These are phyloP conservation scores for Chlamydomonas incerta DNA, from an alignment of 139 green algal species.

Conservation along the genomic window DNA sequence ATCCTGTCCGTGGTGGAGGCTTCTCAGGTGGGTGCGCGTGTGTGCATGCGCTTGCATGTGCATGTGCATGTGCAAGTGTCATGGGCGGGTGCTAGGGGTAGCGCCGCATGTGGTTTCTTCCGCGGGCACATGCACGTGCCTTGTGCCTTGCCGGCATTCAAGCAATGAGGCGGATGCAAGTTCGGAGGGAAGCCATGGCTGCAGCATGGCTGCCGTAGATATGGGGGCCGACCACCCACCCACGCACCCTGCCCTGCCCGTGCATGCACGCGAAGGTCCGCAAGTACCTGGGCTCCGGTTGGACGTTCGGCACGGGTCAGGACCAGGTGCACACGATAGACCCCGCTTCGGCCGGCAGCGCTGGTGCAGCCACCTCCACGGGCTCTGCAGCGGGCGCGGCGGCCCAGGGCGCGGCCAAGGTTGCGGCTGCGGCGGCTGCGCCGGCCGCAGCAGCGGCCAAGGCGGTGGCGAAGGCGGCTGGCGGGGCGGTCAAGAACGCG, in stretches of 20 bases:
- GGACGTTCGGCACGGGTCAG: conserved; percentile 25
- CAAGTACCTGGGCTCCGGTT: conserved; percentile 18
- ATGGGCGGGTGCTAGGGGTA: no score
- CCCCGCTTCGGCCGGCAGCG: neutral
- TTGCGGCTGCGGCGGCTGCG: neutral
- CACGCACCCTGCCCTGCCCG: no score
- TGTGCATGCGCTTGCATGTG: neutral
- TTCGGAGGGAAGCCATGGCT: no score
- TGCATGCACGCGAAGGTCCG: neutral
- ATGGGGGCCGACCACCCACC: no score
- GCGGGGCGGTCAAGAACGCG: no score
- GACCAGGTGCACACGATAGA: conserved; percentile 2
- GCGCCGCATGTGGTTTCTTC: no score
- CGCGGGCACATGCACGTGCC: no score
- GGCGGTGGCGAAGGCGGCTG: no score
- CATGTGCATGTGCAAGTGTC: no score
- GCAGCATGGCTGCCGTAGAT: no score
- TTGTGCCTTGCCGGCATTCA: neutral
- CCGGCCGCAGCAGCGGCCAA: neutral
- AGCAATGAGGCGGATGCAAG: neutral
- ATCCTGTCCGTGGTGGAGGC: conserved; percentile 26
- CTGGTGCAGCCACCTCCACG: no score
- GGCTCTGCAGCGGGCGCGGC: neutral
- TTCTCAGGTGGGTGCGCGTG: neutral
- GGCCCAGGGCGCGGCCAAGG: neutral